Evolutionary conservation across 257 asterid species (phyloP).

Genomic region (Solanum clarkiae): DNA sequence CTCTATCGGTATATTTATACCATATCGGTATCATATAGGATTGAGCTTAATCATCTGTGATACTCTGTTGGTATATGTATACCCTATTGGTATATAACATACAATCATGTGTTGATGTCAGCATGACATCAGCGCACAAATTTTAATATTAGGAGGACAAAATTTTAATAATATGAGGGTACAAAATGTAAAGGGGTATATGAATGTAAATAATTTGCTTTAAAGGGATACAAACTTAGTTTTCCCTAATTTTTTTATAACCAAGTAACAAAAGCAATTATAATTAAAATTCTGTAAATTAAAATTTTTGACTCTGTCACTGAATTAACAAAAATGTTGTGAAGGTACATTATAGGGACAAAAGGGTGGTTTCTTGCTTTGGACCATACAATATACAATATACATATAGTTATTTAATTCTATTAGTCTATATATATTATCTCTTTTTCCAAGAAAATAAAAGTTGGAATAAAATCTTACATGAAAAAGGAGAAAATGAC

Average conservation of each 20-base stretch:
- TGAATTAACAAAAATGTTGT: neutral
- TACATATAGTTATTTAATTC: neutral
- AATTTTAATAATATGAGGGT: too few species aligned
- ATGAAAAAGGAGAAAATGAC: neutral
- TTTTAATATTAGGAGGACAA: too few species aligned
- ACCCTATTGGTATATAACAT: too few species aligned
- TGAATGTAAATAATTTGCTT: too few species aligned
- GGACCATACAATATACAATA: neutral
- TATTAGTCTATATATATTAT: neutral
- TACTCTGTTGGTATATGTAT: too few species aligned
- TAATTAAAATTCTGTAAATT: neutral
- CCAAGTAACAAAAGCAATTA: neutral
- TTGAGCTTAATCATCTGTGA: too few species aligned
- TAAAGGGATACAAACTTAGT: too few species aligned
- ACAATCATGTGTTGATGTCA: too few species aligned
- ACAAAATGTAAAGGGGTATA: too few species aligned
- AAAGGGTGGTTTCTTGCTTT: neutral
- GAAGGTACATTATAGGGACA: neutral
- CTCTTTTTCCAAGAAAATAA: neutral
- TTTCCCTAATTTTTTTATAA: neutral
- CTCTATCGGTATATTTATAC: too few species aligned
- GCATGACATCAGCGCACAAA: too few species aligned
- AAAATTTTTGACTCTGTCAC: neutral
- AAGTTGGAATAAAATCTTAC: neutral
- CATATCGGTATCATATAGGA: too few species aligned